Percentiles rank a stretch among this genome's conserved stretches.
These are phyloP conservation scores for Psilocybe mexicana DNA, from an alignment of 1,284 basidiomycete species.

Conservation along the genomic window DNA sequence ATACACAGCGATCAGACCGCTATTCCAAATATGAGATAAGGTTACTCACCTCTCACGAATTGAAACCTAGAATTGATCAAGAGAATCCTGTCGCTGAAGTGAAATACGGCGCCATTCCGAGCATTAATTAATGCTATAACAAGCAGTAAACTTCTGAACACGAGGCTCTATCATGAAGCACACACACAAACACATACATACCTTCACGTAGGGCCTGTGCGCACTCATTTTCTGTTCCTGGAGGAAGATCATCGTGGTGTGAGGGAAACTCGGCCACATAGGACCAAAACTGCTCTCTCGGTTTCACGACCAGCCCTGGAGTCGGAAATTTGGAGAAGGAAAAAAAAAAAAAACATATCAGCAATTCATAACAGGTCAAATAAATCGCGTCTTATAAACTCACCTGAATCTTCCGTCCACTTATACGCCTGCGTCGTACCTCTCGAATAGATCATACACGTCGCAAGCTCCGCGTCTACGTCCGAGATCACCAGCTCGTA, in stretches of 20 bases:
- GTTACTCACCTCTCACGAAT: slow-evolving; percentile 32
- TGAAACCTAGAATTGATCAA: slow-evolving; percentile 36
- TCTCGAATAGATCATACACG: slow-evolving; percentile 38
- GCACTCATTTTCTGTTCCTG: slow-evolving; percentile 34
- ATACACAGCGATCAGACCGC: slow-evolving; percentile 1
- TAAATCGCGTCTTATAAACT: neutral
- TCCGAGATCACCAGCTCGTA: slow-evolving; percentile 39
- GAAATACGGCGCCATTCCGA: slow-evolving; percentile 31
- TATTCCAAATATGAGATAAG: neutral
- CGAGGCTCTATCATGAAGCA: neutral
- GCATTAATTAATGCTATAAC: slow-evolving; percentile 29
- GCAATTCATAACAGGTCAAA: neutral
- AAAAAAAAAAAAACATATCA: slow-evolving; percentile 1
- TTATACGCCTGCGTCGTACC: slow-evolving; percentile 29
- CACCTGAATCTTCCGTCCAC: slow-evolving; percentile 36
- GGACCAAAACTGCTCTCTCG: slow-evolving; percentile 36
- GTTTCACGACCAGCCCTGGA: slow-evolving; percentile 26
- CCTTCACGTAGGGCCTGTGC: slow-evolving; percentile 31
- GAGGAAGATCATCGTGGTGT: slow-evolving; percentile 36
- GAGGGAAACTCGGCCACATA: slow-evolving; percentile 40
- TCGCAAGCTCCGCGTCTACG: slow-evolving; percentile 31
- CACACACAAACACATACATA: slow-evolving; percentile 18
- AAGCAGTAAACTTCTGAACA: neutral
- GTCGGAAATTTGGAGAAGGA: neutral
- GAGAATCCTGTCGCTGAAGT: slow-evolving; percentile 36